A percentile compares a stretch with the other conserved stretches of the same genome.
Evolutionary conservation across 148 eudicot genomes (phyloP).

Genomic region (Rhododendron vialii): DNA sequence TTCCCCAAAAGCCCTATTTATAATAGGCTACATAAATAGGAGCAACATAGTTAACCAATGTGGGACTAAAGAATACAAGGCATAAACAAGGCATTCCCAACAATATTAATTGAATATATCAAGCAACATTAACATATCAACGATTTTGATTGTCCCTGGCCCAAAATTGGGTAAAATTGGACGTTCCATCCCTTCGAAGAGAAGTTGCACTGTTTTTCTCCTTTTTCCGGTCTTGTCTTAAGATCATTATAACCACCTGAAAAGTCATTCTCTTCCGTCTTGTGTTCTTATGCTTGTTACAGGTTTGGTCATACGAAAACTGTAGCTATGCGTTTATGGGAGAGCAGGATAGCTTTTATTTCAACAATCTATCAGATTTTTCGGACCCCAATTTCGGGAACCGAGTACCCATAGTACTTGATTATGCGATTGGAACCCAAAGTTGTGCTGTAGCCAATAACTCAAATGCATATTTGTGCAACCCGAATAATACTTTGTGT

Average conservation of each 20-base stretch:
- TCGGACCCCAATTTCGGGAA: slow-evolving; percentile 1
- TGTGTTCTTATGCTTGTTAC: neutral
- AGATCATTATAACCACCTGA: neutral
- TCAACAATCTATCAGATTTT: slow-evolving; percentile 10
- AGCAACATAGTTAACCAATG: no score
- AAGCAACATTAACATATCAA: no score
- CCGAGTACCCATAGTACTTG: slow-evolving; percentile 31
- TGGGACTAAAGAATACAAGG: no score
- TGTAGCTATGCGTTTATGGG: slow-evolving; percentile 25
- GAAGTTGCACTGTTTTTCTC: no score
- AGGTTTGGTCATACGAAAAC: slow-evolving; percentile 2
- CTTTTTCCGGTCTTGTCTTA: neutral
- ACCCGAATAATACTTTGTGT: slow-evolving; percentile 19
- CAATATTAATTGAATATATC: no score
- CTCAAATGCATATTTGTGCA: slow-evolving; percentile 2
- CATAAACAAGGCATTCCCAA: no score
- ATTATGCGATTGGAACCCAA: slow-evolving; percentile 30
- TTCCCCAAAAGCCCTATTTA: no score
- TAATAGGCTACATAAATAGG: no score
- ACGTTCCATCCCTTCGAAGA: no score
- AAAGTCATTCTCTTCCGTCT: neutral
- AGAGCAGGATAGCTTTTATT: neutral
- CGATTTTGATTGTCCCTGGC: no score
- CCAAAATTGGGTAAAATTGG: no score
- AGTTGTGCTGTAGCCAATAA: slow-evolving; percentile 24